Evolutionary conservation across 192 early-diverging fungal genomes (phyloP), one percentile per base, ranked within the genome.

Genomic region (Podila horticola): DNA sequence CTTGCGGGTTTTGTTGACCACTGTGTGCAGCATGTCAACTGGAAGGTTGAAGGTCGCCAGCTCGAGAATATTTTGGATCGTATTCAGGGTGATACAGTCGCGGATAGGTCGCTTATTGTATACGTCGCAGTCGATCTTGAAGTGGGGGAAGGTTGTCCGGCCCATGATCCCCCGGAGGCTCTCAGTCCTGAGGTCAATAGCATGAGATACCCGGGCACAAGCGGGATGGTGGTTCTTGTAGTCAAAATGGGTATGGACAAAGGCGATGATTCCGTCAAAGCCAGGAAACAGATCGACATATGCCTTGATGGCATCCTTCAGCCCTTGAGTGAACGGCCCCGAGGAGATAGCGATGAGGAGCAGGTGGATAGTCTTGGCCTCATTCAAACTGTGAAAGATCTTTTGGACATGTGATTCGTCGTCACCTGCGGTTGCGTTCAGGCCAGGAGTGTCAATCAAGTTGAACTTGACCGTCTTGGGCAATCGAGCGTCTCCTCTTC

Each of bases 1-100:
- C 59, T 55, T n/a, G n/a, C n/a, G n/a, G n/a, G n/a, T n/a, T n/a
- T n/a, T n/a, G n/a, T n/a, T n/a, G n/a, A n/a, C n/a, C n/a, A n/a
- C n/a, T n/a, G n/a, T n/a, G n/a, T n/a, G n/a, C n/a, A n/a, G n/a
- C n/a, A n/a, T n/a, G n/a, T n/a, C n/a, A n/a, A n/a, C n/a, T n/a
- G n/a, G n/a, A n/a, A n/a, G n/a, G n/a, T n/a, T n/a, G n/a, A n/a
- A n/a, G n/a, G n/a, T n/a, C n/a, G n/a, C n/a, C n/a, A n/a, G n/a
- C n/a, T n/a, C n/a, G n/a, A n/a, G n/a, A n/a, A n/a, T n/a, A n/a
- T n/a, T 34, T 17, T 36, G 41, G 61, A 71, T 71, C 2, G 49
- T 63, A 20, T 63, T 71, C 48, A 60, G 61, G 3, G 69, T 71
- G 61, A 71, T 62, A 31, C 69, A 71, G 28, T 55, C 33, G 11